phyloP scores from a whole-genome alignment of 2,329 filamentous ascomycete species.

The Scorias spongiosa region DNA sequence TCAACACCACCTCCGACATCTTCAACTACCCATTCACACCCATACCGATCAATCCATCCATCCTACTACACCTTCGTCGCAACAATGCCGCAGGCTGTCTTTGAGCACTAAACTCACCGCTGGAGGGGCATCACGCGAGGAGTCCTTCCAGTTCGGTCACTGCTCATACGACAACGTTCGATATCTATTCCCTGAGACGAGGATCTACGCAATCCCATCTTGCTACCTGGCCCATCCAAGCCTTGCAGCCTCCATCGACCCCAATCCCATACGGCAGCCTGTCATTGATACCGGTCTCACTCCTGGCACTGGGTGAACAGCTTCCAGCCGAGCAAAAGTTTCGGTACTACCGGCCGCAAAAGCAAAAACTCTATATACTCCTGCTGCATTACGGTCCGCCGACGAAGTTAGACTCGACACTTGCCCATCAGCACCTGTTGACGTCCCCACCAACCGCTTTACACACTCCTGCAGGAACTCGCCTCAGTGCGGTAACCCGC shows the following conservation, averaged over 20 bases:
- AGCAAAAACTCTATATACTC: background rate
- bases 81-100: conserved; percentile 20
- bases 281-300: conserved; percentile 7
- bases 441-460: background rate
- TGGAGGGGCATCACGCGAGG: conserved; percentile 15
- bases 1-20: background rate
- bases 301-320: conserved; percentile 1
- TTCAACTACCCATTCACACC: background rate
- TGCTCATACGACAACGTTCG: background rate
- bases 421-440: background rate
- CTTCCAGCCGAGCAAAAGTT: background rate
- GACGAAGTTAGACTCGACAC: background rate
- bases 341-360: background rate
- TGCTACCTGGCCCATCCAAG: background rate
- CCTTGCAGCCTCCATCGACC: background rate
- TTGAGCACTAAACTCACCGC: conserved; percentile 20
- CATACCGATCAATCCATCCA: too few relatives aligned
- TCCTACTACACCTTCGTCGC: conserved; percentile 12
- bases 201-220: background rate
- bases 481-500: background rate
- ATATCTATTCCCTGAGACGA: background rate
- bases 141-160: background rate
- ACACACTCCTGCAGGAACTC: background rate
- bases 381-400: background rate
- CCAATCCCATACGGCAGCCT: background rate